Conservation (phyloP, 2,329 filamentous ascomycete genomes). For the Sclerotinia spermophila region DNA sequence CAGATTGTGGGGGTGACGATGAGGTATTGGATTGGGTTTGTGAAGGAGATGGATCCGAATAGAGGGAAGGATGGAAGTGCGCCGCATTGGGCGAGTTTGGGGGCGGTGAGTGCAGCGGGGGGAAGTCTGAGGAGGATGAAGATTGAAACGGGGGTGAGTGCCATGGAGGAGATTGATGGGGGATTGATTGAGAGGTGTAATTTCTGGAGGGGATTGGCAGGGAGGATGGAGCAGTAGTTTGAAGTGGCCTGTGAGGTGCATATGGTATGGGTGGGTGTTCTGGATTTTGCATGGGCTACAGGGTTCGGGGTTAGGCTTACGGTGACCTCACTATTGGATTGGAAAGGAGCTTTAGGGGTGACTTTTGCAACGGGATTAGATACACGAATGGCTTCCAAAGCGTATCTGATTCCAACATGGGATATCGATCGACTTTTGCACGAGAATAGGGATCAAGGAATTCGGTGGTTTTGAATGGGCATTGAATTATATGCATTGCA, state of each 20-base stretch:
- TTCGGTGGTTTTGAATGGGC: neutral
- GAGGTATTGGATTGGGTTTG: conserved; percentile 46
- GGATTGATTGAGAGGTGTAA: neutral
- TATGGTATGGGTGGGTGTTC: too few relatives aligned
- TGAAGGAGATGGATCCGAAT: conserved; percentile 41
- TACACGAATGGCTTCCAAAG: neutral
- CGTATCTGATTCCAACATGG: neutral
- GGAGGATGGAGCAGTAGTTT: conserved; percentile 3
- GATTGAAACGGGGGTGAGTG: conserved; percentile 27
- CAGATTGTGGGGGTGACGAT: conserved; percentile 38
- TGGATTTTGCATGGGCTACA: too few relatives aligned
- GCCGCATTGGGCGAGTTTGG: conserved; percentile 35
- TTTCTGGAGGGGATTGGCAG: neutral
- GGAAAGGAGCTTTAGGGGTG: neutral
- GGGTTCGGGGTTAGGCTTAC: neutral
- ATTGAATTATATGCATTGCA: neutral
- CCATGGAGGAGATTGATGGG: neutral
- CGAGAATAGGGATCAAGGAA: neutral
- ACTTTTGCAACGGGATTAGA: neutral
- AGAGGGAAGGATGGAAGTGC: conserved; percentile 33
- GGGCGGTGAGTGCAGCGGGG: conserved; percentile 19
- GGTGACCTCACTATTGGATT: neutral
- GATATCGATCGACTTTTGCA: too few relatives aligned
- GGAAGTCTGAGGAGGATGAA: conserved; percentile 25
- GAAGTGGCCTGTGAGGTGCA: neutral